Base-by-base conservation (phyloP, 345 rosid genomes). In the Sonneratia caseolaris region DNA sequence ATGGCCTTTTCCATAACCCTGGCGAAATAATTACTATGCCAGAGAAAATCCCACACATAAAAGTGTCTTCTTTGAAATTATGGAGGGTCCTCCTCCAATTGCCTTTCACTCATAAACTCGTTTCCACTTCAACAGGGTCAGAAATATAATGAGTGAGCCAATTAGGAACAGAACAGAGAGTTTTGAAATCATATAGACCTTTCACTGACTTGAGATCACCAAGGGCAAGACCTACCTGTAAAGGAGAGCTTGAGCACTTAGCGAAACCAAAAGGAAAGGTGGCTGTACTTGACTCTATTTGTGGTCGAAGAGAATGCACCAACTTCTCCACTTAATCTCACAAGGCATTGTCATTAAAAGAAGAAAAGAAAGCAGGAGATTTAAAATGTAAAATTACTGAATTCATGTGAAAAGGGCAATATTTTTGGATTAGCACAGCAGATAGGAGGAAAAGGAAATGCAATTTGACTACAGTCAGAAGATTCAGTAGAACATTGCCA, bases 151-250 rank as follows among this genome's bases (percentile, higher is more conserved):
- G 45, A 42, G 45, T 4, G 45, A 42, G 3, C 45, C 45, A 42
- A 42, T 42, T 4, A 42, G 45, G 45, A 42, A 42, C 7, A 42
- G 45, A 5, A 42, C 45, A 9, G 45, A 42, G 5, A 42, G 45
- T 42, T 9, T 42, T 42, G 45, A 42, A 42, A 42, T 42, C 45
- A 9, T 42, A 42, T 5, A 42, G 45, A 42, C 2, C 45, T 9
- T 42, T 42, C 45, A 42, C 45, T 42, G 45, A 92, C 80, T 83
- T 83, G 67, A 92, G 93, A 78, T 89, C 96, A 64, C 93, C 96
- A 48, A 92, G 88, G 15, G 91, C 96, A 32, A 89, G 93, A 6
- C 97, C 97, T 65, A 93, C 97, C 97, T 92, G 75, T 71, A 72
- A 37, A 76, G 47, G 45, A 66, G 12, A 38, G 3, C 40, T 3